phyloP scores from a whole-genome alignment of 2,329 filamentous ascomycete species.

The Neofusicoccum cordaticola region DNA sequence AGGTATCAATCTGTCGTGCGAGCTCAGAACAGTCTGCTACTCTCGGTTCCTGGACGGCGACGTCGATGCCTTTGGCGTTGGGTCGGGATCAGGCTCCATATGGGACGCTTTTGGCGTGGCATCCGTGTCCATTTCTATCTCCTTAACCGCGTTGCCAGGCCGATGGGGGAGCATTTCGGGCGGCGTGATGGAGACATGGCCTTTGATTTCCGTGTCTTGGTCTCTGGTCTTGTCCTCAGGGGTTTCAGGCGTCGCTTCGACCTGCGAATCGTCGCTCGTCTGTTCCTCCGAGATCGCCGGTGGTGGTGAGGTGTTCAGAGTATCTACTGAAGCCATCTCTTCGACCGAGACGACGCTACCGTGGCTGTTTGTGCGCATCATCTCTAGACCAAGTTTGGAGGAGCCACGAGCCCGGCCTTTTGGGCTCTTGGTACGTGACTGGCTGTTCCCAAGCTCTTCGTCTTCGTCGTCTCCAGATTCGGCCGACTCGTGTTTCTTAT shows the following conservation, averaged over 20 bases:
- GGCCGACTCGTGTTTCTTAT: constrained; percentile 67
- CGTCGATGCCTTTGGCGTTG: constrained; percentile 38
- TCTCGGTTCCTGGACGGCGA: constrained; percentile 1
- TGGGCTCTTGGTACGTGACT: constrained; percentile 51
- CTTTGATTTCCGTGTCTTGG: not conserved
- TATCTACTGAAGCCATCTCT: constrained; percentile 37
- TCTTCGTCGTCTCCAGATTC: constrained; percentile 96
- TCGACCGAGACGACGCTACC: constrained; percentile 65
- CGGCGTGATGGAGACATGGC: constrained; percentile 42
- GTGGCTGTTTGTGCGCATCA: constrained; percentile 96
- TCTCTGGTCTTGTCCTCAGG: not conserved
- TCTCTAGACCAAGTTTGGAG: constrained; percentile 90
- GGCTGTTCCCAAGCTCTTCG: constrained; percentile 71
- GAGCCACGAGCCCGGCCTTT: constrained; percentile 43
- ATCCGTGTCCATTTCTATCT: constrained; percentile 36
- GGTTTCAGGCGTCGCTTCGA: constrained; percentile 24
- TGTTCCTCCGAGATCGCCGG: constrained; percentile 42
- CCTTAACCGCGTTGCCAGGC: constrained; percentile 41
- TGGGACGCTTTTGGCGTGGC: constrained; percentile 38
- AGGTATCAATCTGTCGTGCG: constrained; percentile 16
- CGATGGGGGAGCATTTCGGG: constrained; percentile 49
- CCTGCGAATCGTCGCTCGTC: constrained; percentile 23
- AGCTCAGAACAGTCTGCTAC: not conserved
- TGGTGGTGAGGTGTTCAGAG: constrained; percentile 37
- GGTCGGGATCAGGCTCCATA: constrained; percentile 39